Evolutionary conservation across 1,284 basidiomycete species (phyloP), one percentile per base, ranked within the genome.

Genomic region (Stereum hirsutum): DNA sequence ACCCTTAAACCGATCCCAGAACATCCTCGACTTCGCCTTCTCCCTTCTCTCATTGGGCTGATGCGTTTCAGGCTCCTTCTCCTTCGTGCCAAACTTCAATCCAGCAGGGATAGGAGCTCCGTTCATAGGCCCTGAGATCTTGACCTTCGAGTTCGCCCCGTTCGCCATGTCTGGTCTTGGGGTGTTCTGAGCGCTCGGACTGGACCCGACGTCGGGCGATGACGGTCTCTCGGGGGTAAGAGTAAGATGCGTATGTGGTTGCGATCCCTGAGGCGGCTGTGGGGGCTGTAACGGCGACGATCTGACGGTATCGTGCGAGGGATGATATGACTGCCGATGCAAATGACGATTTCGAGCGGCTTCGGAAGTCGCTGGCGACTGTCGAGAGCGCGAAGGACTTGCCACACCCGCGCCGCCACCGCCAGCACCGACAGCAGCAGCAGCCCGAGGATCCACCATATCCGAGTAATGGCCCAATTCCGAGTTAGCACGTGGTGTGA

Each of bases 51-150:
- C 88, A 50, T 55, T 66, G 44, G 59, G 52, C 31, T 65, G 62
- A 27, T 65, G 55, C 2, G 58, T 59, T 24, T 74, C 71, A n/a
- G 71, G 57, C 17, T 71, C 56, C 14, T 66, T 57, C 46, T 84
- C 81, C 58, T 84, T 84, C 25, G 70, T 65, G 14, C 85, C 86
- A 57, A 95, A 95, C 61, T 91, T 91, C 72, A 86, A 91, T 1
- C 92, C 91, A 36, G 78, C 75, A 6, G 90, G 89, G 30, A 96
- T 89, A 25, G 84, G 87, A 10, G 79, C 78, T 11, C 89, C 91
- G 50, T 85, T 84, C 60, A 93, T 72, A 26, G 92, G 92, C 0
- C 78, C 88, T n/a, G 89, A 92, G 45, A 95, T 95, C 61, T 92
- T 89, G 35, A 81, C 75, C 59, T 82, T 83, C 43, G 70, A 68